A percentile compares a stretch with the other conserved stretches of the same genome.
phyloP scores from a whole-genome alignment of 1,139 yeast species.

The Hemisphaericaspora xylanilytica region DNA sequence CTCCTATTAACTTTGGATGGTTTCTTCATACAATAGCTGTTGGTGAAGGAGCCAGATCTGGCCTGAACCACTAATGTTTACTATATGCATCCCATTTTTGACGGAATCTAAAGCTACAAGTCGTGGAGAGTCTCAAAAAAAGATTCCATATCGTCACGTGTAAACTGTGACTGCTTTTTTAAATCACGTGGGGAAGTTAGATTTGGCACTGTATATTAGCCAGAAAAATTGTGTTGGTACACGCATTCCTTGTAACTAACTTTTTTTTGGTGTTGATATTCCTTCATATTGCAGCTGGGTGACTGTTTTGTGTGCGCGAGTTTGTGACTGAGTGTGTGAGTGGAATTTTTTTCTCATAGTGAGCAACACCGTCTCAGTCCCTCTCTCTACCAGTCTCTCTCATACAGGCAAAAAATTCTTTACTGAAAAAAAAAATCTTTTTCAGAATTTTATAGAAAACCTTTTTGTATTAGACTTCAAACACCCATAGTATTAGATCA shows the following conservation, averaged over 20 bases:
- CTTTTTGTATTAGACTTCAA: slow-evolving; percentile 8
- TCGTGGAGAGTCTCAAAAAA: too few relatives aligned
- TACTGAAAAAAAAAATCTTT: slow-evolving; percentile 14
- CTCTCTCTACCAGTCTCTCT: too few relatives aligned
- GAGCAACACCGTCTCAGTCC: too few relatives aligned
- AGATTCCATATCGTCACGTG: too few relatives aligned
- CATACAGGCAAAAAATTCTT: slow-evolving; percentile 6
- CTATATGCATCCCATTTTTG: too few relatives aligned
- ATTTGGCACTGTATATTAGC: slow-evolving; percentile 1
- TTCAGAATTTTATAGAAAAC: slow-evolving; percentile 16
- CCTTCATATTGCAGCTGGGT: too few relatives aligned
- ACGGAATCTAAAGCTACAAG: too few relatives aligned
- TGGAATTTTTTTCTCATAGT: neutral
- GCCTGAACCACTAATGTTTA: too few relatives aligned
- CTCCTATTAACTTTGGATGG: too few relatives aligned
- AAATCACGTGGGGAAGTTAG: neutral
- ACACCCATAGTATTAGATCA: slow-evolving; percentile 25
- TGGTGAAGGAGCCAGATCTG: too few relatives aligned
- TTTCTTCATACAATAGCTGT: too few relatives aligned
- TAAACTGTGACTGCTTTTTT: slow-evolving; percentile 19
- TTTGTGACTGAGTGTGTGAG: neutral
- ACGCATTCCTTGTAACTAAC: neutral
- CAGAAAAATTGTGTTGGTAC: slow-evolving; percentile 1
- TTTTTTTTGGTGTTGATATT: neutral
- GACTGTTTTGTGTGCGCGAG: too few relatives aligned